phyloP scores from a whole-genome alignment of 495 filamentous ascomycete species.

The Clohesyomyces aquaticus region DNA sequence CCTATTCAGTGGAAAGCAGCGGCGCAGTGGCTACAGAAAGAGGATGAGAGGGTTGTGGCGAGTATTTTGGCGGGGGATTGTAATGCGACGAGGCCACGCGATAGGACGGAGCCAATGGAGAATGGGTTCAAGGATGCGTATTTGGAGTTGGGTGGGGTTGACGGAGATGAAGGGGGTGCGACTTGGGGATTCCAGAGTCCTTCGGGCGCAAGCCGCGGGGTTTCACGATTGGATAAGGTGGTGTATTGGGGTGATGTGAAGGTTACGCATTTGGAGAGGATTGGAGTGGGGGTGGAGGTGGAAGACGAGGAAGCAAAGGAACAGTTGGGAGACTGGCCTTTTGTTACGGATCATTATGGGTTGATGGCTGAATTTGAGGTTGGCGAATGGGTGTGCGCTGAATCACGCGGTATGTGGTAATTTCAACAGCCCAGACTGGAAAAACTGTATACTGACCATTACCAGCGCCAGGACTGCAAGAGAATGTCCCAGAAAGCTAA shows the following conservation, averaged over 20 bases:
- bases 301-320: constrained; percentile 34
- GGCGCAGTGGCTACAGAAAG: constrained; percentile 48
- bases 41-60: constrained; percentile 31
- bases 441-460: constrained; percentile 3
- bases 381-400: neutral
- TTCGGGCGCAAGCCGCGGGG: constrained; percentile 49
- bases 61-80: constrained; percentile 56
- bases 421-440: too few species aligned
- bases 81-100: constrained; percentile 60
- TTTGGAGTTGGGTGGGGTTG: constrained; percentile 55
- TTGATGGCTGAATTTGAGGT: constrained; percentile 46
- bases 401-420: neutral
- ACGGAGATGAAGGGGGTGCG: constrained; percentile 54
- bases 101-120: constrained; percentile 52
- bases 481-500: neutral
- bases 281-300: constrained; percentile 51
- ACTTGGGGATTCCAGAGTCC: constrained; percentile 62
- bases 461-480: constrained; percentile 18
- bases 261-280: constrained; percentile 47
- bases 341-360: constrained; percentile 58
- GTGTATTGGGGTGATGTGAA: constrained; percentile 48
- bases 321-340: constrained; percentile 47
- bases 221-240: constrained; percentile 60
- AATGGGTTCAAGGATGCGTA: constrained; percentile 59
- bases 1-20: constrained; percentile 52